Evolutionary conservation across 768 basidiomycete species (phyloP).

Genomic region (Suillus plorans): DNA sequence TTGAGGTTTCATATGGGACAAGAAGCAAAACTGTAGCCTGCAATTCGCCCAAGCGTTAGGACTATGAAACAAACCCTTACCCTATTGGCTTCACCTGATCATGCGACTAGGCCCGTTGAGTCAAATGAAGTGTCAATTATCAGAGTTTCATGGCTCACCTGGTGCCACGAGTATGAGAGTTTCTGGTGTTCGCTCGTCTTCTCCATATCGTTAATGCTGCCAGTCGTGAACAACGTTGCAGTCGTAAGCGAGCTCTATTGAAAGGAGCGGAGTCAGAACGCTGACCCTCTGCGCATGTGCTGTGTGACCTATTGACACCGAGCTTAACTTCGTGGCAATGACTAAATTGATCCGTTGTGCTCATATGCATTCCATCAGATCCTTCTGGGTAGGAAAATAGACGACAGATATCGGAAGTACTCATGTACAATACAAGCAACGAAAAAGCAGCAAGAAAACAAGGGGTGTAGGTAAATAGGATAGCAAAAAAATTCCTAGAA

Average conservation of each 20-base stretch:
- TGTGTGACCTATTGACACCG: slow-evolving; percentile 5
- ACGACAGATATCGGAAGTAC: slow-evolving; percentile 13
- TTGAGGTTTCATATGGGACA: slow-evolving; percentile 68
- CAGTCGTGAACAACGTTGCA: slow-evolving; percentile 12
- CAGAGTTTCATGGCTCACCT: slow-evolving; percentile 45
- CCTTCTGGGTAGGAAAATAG: slow-evolving; percentile 10
- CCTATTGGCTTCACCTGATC: slow-evolving; percentile 58
- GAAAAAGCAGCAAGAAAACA: slow-evolving; percentile 4
- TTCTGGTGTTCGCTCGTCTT: slow-evolving; percentile 29
- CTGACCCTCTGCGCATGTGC: slow-evolving; percentile 9
- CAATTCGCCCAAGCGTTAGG: slow-evolving; percentile 18
- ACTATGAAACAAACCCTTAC: slow-evolving; percentile 14
- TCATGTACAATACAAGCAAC: slow-evolving; percentile 29
- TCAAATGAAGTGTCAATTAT: slow-evolving; percentile 11
- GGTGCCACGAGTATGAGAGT: slow-evolving; percentile 80
- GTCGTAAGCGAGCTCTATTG: slow-evolving; percentile 10
- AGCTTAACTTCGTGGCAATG: not conserved
- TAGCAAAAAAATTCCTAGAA: slow-evolving; percentile 7
- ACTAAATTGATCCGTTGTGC: not conserved
- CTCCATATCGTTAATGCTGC: slow-evolving; percentile 18
- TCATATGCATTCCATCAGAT: not conserved
- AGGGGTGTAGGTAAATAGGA: not conserved
- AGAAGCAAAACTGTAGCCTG: slow-evolving; percentile 77
- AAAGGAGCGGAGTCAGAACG: slow-evolving; percentile 35
- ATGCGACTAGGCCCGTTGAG: slow-evolving; percentile 57